Evolutionary conservation across 352 stramenopile species (phyloP), one percentile per base, ranked within the genome.

Genomic region (Phytophthora podocarpi): DNA sequence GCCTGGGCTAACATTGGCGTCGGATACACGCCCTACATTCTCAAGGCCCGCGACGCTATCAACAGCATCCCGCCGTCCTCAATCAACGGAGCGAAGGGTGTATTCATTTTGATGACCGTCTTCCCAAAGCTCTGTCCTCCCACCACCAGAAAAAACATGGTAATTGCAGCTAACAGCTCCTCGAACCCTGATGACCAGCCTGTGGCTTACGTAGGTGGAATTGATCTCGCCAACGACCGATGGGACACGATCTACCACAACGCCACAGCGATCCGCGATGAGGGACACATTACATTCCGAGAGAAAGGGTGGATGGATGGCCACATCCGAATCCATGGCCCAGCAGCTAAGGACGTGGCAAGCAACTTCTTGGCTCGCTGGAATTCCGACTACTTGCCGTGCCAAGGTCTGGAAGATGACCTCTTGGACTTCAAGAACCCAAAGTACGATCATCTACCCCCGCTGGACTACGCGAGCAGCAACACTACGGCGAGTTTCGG

Each of bases 231-330:
- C 10, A 59, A 62, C 23, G 67, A 87, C 37, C 80, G 80, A 23
- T 89, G 77, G 77, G 75, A 89, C 45, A 85, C 74, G 8, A 64
- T 73, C 18, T 62, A 58, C 13, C 79, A 89, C 50, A 66, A 89
- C 51, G 41, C 64, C 23, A 57, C 76, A 16, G 51, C 47, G 9
- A 54, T 88, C 16, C 65, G 78, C 0, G 41, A 67, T 3, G 43
- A 36, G 11, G 62, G 57, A 40, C 54, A 64, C 24, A 72, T 86
- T 52, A 63, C 72, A 7, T 67, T 64, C 41, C n/a, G 47, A 20
- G 75, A 74, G 43, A 70, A 84, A 20, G 76, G 80, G 5, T 90
- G 78, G 78, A 40, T 88, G n/a, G 80, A 90, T 28, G 70, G 64
- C 1, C 67, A 80, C 31, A 35, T 82, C 34, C 66, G 75, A 0